Base-by-base conservation (phyloP, 1,284 basidiomycete genomes). In the Pseudozyma tsukubaensis region DNA sequence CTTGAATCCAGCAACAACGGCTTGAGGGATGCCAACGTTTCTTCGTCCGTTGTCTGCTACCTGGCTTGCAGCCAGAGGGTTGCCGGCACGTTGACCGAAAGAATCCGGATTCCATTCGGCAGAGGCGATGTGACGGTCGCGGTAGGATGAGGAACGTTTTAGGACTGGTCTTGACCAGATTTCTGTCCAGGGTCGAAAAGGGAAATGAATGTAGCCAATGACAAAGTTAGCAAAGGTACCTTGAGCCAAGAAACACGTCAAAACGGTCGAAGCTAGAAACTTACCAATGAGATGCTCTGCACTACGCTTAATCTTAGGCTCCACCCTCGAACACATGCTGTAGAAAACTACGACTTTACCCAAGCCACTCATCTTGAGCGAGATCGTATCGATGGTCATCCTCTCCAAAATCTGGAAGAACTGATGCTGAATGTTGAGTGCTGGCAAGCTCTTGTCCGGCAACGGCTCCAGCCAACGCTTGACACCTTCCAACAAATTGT, bases 311-410 rank as follows among this genome's bases (percentile, higher is more conserved):
- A 99, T 92, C 53, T 91, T 89, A 0, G 92, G 89, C 9, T 92
- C 92, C 48, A 96, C 94, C 52, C 94, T 91, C 39, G 85, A 85
- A 88, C 91, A 92, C 83, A 95, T 93, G 34, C 93, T 96, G 88
- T 99, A 99, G 86, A 99, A 98, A 18, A 97, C 88, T 18, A 99
- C 88, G 72, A 99, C 89, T 63, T 92, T 91, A n/a, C 96, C 96
- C 6, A 99, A 88, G 0, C 91, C 90, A 4, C 92, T 93, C 85
- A 96, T 94, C 85, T 96, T 96, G 77, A 99, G 90, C 14, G 93
- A 93, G 51, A 91, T 87, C 18, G 91, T 91, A 86, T 98, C 96
- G 80, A 98, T 94, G 78, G 92, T 91, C 91, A 98, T 94, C 86
- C 86, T 69, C 36, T 80, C 79, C 21, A 99, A 87, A 55, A 91